Conservation (phyloP, 768 basidiomycete species). For the Epithele typhae region DNA sequence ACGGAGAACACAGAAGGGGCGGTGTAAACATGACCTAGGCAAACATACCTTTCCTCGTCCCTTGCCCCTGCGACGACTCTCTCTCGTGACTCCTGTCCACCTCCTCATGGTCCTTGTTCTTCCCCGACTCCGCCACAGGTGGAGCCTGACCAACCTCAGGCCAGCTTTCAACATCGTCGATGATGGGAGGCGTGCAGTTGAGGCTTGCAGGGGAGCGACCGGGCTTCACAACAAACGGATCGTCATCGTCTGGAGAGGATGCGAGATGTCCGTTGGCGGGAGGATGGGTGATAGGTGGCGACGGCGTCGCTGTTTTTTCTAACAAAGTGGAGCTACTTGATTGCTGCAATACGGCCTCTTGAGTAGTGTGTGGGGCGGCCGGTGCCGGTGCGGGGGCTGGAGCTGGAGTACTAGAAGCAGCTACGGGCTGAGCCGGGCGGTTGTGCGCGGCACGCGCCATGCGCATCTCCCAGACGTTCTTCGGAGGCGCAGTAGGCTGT, state of each 20-base stretch:
- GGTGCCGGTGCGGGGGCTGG: background rate
- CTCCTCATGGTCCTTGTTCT: constrained; percentile 17
- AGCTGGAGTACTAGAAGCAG: background rate
- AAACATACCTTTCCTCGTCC: constrained; percentile 35
- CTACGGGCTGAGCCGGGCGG: background rate
- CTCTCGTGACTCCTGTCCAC: constrained; percentile 17
- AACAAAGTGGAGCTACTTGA: too few relatives aligned
- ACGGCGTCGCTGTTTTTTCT: too few relatives aligned
- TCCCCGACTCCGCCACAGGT: constrained; percentile 1
- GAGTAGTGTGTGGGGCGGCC: background rate
- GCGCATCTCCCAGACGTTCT: constrained; percentile 42
- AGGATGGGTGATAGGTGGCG: background rate
- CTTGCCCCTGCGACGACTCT: constrained; percentile 22
- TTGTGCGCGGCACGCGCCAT: constrained; percentile 24
- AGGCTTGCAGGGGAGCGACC: constrained; percentile 25
- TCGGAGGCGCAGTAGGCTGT: constrained; percentile 18
- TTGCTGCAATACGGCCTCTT: too few relatives aligned
- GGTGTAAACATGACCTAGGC: background rate
- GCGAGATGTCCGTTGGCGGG: constrained; percentile 4
- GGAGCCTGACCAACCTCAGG: constrained; percentile 40
- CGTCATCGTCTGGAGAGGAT: constrained; percentile 23
- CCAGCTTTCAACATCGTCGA: constrained; percentile 37
- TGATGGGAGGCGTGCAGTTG: constrained; percentile 22
- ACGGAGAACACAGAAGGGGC: background rate
- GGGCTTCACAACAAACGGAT: constrained; percentile 44